Conservation (phyloP, 768 basidiomycete species). For the Favolaschia claudopus region DNA sequence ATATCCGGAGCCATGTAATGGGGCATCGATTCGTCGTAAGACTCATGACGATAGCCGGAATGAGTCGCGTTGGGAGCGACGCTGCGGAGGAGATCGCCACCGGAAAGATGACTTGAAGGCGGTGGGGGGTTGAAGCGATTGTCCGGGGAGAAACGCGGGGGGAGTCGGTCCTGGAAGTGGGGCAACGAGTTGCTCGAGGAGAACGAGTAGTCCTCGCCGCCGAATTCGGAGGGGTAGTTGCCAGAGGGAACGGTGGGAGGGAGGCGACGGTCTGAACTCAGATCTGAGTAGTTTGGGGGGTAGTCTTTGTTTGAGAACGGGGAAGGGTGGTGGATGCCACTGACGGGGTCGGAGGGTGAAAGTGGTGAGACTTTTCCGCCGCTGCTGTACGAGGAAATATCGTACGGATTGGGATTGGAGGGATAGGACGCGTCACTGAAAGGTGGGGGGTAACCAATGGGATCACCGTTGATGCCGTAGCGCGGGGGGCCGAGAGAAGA, state of each 20-base stretch:
- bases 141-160: constrained; percentile 61
- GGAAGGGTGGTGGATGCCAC: constrained; percentile 61
- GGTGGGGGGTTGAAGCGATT: constrained; percentile 55
- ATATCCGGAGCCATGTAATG: constrained; percentile 68
- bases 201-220: constrained; percentile 65
- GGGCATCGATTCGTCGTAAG: constrained; percentile 65
- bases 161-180: constrained; percentile 65
- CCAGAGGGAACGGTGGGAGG: constrained; percentile 47
- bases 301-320: constrained; percentile 70
- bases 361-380: constrained; percentile 83
- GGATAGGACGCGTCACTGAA: constrained; percentile 69
- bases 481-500: constrained; percentile 64
- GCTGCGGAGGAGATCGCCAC: constrained; percentile 72
- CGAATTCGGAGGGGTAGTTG: constrained; percentile 64
- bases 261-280: constrained; percentile 65
- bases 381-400: constrained; percentile 70
- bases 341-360: constrained; percentile 71
- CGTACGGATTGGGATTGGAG: constrained; percentile 61
- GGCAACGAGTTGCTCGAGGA: constrained; percentile 55
- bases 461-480: constrained; percentile 62
- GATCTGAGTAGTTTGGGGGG: constrained; percentile 65
- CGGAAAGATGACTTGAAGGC: constrained; percentile 52
- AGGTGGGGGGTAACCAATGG: constrained; percentile 63
- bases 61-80: constrained; percentile 78
- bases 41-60: constrained; percentile 55